Percentiles rank a stretch among this genome's conserved stretches.
Evolutionary conservation across 2,329 filamentous ascomycete species (phyloP).

Genomic region (Xylariaceae sp.): DNA sequence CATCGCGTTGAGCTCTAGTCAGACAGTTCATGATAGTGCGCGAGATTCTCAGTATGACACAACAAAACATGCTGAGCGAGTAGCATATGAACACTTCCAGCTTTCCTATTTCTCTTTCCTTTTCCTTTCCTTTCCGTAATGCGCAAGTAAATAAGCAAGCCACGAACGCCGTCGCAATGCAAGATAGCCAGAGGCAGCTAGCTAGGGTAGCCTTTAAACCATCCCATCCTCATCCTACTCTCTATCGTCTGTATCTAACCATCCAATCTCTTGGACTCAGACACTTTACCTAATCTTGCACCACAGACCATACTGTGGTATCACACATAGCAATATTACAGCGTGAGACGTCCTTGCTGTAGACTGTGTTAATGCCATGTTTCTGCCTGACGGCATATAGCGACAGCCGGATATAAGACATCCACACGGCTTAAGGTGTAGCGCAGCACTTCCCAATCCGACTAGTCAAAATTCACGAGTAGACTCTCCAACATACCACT

Average conservation of each 20-base stretch:
- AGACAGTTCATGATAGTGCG: no score
- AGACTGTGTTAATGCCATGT: no score
- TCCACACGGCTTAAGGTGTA: neutral
- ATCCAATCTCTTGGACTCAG: neutral
- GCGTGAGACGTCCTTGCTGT: no score
- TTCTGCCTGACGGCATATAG: no score
- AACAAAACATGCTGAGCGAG: neutral
- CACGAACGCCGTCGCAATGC: conserved; percentile 51
- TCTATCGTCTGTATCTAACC: neutral
- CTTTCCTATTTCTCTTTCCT: conserved; percentile 13
- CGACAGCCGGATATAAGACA: neutral
- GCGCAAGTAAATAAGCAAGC: conserved; percentile 14
- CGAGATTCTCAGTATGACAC: no score
- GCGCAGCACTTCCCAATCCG: neutral
- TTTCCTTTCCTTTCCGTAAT: conserved; percentile 23
- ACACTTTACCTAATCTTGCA: no score
- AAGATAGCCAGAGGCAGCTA: conserved; percentile 31
- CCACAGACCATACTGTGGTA: no score
- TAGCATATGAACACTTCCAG: neutral
- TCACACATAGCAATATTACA: no score
- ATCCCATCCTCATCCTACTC: no score
- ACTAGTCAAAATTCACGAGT: conserved; percentile 53
- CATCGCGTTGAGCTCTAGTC: no score
- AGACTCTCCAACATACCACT: conserved; percentile 83
- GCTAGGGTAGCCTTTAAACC: neutral